A percentile compares a stretch with the other conserved stretches of the same genome.
Conservation (phyloP, 208 protist genomes). For the Phytomonas serpens region DNA sequence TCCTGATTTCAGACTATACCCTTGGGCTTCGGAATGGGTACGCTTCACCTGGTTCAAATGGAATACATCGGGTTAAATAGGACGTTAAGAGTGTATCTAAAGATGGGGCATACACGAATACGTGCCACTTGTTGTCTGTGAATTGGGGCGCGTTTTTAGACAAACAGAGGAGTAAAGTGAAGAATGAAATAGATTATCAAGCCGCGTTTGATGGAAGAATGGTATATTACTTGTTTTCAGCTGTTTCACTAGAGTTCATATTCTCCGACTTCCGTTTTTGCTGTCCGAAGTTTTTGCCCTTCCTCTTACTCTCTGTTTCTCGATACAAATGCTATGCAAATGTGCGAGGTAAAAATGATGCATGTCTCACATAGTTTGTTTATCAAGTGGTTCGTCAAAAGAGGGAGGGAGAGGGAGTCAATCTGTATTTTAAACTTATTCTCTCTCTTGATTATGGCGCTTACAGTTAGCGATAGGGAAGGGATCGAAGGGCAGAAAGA, state of each 20-base stretch:
- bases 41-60: too few relatives aligned
- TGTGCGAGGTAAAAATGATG: background rate
- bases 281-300: background rate
- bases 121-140: too few relatives aligned
- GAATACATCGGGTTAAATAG: too few relatives aligned
- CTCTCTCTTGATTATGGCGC: background rate
- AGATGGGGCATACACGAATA: background rate
- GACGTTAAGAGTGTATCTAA: background rate
- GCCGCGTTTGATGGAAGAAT: background rate
- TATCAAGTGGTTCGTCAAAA: background rate
- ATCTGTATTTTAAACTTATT: background rate
- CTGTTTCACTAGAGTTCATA: background rate
- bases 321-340: too few relatives aligned
- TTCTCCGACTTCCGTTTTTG: background rate
- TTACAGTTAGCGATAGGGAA: background rate
- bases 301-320: background rate
- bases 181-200: background rate
- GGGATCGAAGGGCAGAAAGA: background rate
- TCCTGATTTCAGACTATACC: too few relatives aligned
- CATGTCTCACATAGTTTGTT: background rate
- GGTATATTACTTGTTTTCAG: constrained; percentile 3
- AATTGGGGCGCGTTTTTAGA: too few relatives aligned
- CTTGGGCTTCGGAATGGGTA: too few relatives aligned
- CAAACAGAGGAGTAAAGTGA: too few relatives aligned
- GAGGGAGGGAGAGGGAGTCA: background rate